Base-by-base conservation (phyloP, 495 filamentous ascomycete genomes). In the Pyrenula aspistea region DNA sequence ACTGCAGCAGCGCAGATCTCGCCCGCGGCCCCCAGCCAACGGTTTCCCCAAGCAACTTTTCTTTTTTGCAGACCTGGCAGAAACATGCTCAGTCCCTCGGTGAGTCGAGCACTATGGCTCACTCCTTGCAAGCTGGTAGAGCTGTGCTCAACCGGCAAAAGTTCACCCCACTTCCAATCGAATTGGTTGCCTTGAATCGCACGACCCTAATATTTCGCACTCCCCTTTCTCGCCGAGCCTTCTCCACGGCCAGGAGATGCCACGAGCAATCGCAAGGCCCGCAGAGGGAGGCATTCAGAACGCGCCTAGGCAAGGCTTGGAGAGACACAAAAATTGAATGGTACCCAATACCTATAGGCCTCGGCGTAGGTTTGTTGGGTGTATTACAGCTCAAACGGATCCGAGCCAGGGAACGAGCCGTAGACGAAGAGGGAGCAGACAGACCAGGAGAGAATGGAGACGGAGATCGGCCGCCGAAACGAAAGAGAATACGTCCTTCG, bases 311-410 rank as follows among this genome's bases (percentile, higher is more conserved):
- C 53, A 75, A 79, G 48, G 86, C 84, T 10, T 74, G 88, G 59
- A 71, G 77, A 56, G 75, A 85, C 58, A 94, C 88, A 24, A 93
- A 85, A 62, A 79, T 95, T 53, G 81, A 88, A 77, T 98, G 93
- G 93, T 86, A 91, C 71, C 88, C 88, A n/a, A 97, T 98, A 65
- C 94, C 93, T 21, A 81, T 95, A 36, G 89, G 85, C 10, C 76
- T 97, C 2, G 93, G 93, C 49, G 86, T 97, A 60, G 89, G 79
- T 47, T 89, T 96, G 51, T 75, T 98, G 11, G 94, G 92, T 2
- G 70, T 89, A 15, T 75, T 86, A 24, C 90, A 96, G 59, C 84
- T 96, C 64, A 93, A 95, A 71, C 87, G 85, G 57, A 72, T 83
- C 56, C 79, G 76, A 73, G 67, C 78, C 66, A 59, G 84, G 61